phyloP scores from a whole-genome alignment of 225 moss, liverwort and hornwort species.

The Bryum argenteum region DNA sequence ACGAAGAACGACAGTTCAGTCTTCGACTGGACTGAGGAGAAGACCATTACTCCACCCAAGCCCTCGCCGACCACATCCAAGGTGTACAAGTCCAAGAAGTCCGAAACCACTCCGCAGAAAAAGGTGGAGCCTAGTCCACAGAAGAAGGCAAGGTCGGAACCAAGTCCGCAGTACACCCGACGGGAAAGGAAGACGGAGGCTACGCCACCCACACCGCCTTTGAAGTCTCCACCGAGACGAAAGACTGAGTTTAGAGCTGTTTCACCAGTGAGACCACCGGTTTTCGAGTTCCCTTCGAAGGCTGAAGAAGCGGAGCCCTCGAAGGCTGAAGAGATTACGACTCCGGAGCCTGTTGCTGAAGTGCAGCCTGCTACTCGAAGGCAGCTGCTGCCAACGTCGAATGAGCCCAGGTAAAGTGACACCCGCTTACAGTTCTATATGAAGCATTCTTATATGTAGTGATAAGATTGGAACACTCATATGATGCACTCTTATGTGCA shows the following conservation, averaged over 20 bases:
- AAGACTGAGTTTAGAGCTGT: not conserved
- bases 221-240: slow-evolving; percentile 11
- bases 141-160: not conserved
- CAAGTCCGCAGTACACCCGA: not conserved
- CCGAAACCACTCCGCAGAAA: not conserved
- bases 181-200: not conserved
- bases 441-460: too few species aligned
- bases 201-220: slow-evolving; percentile 28
- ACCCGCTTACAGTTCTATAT: not conserved
- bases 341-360: slow-evolving; percentile 9
- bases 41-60: slow-evolving; percentile 19
- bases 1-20: too few species aligned
- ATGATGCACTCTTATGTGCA: too few species aligned
- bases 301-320: not conserved
- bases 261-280: slow-evolving; percentile 7
- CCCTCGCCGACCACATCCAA: slow-evolving; percentile 1
- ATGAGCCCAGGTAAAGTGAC: slow-evolving; percentile 16
- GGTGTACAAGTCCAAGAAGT: slow-evolving; percentile 34
- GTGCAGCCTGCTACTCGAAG: not conserved
- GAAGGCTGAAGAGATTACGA: not conserved
- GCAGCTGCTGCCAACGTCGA: slow-evolving; percentile 5
- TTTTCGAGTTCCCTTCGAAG: not conserved
- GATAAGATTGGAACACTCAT: too few species aligned
- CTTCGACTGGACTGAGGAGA: not conserved
- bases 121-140: slow-evolving; percentile 17